Percentiles rank a stretch among this genome's conserved stretches.
phyloP scores from a whole-genome alignment of 768 basidiomycete species.

The Roridomyces roridus region DNA sequence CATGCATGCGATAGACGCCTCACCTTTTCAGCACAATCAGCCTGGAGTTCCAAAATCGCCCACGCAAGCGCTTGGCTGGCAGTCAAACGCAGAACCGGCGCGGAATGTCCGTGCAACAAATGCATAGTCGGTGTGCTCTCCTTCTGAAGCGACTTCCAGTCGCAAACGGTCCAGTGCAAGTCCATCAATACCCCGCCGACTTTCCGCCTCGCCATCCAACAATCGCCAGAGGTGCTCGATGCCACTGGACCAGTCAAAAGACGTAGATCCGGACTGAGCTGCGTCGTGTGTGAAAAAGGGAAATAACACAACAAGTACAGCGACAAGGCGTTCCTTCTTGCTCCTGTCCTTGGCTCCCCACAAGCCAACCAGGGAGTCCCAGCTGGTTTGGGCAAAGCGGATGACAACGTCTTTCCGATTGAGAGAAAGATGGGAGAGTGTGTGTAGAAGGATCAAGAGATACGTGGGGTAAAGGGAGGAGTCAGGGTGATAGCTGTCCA shows the following conservation, averaged over 20 bases:
- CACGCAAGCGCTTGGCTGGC: slow-evolving; percentile 74
- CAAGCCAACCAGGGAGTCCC: slow-evolving; percentile 68
- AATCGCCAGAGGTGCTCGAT: slow-evolving; percentile 59
- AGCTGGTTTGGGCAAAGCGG: slow-evolving; percentile 63
- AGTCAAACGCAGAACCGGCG: slow-evolving; percentile 77
- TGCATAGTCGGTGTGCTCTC: slow-evolving; percentile 35
- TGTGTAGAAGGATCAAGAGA: slow-evolving; percentile 66
- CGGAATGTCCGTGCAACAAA: slow-evolving; percentile 74
- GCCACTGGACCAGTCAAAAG: slow-evolving; percentile 51
- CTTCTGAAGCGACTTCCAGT: slow-evolving; percentile 47
- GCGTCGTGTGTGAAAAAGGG: slow-evolving; percentile 64
- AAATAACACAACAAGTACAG: slow-evolving; percentile 74
- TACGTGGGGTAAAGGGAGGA: slow-evolving; percentile 83
- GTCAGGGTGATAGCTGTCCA: slow-evolving; percentile 70
- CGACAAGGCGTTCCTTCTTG: slow-evolving; percentile 80
- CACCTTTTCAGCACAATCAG: slow-evolving; percentile 78
- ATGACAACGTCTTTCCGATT: slow-evolving; percentile 70
- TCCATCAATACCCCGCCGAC: slow-evolving; percentile 66
- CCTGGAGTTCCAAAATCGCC: slow-evolving; percentile 80
- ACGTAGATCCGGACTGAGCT: slow-evolving; percentile 30
- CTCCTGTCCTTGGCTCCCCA: slow-evolving; percentile 82
- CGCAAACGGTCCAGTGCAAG: slow-evolving; percentile 72
- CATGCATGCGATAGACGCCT: slow-evolving; percentile 15
- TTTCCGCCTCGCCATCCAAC: slow-evolving; percentile 68
- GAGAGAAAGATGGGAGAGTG: slow-evolving; percentile 77